Conservation (phyloP, 2,329 filamentous ascomycete genomes). For the Penicillium sp. region DNA sequence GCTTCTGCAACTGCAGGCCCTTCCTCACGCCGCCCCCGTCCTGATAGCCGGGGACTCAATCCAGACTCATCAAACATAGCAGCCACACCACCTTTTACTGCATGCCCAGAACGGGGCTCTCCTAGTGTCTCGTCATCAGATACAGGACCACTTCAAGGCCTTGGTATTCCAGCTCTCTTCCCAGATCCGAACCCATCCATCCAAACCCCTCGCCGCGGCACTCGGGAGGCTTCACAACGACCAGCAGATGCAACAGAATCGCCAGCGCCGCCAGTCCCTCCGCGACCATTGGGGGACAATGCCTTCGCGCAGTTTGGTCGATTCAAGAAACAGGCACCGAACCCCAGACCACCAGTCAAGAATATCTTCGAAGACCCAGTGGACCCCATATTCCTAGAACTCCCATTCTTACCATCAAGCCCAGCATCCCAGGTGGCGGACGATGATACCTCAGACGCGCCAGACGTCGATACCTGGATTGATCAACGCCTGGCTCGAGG, state of each 20-base stretch:
- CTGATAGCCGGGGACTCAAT: background rate
- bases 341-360: background rate
- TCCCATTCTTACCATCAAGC: slow-evolving; percentile 31
- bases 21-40: background rate
- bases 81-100: background rate
- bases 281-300: slow-evolving; percentile 5
- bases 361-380: slow-evolving; percentile 9
- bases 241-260: background rate
- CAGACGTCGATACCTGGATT: slow-evolving; percentile 42
- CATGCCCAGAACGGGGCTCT: background rate
- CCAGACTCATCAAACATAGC: background rate
- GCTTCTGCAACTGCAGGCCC: background rate
- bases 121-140: background rate
- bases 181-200: background rate
- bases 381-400: slow-evolving; percentile 27
- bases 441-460: slow-evolving; percentile 13
- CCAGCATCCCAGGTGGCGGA: slow-evolving; percentile 20
- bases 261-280: background rate
- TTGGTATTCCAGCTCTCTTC: background rate
- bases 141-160: background rate
- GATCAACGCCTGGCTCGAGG: slow-evolving; percentile 32
- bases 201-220: background rate
- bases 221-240: background rate
- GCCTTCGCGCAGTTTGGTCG: slow-evolving; percentile 3
- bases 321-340: slow-evolving; percentile 1